These are phyloP conservation scores for Lentinula detonsa DNA, from an alignment of 768 basidiomycete species.

Conservation along the genomic window DNA sequence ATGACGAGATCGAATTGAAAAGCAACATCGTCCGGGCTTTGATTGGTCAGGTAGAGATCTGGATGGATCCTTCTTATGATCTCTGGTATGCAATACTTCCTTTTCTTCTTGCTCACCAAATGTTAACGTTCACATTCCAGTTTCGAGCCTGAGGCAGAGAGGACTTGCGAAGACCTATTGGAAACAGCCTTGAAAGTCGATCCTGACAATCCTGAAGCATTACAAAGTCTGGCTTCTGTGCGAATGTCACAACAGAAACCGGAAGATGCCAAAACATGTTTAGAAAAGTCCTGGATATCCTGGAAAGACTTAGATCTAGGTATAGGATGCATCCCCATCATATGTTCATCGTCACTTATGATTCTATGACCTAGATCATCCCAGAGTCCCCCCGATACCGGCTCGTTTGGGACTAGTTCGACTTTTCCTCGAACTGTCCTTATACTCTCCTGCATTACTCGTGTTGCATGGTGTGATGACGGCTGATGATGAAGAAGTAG, in stretches of 20 bases:
- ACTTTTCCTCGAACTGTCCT: conserved; percentile 70
- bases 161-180: conserved; percentile 75
- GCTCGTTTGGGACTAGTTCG: conserved; percentile 71
- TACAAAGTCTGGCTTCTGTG: conserved; percentile 78
- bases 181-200: conserved; percentile 67
- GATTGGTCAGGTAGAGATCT: conserved; percentile 88
- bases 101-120: neutral
- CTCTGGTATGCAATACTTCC: conserved; percentile 54
- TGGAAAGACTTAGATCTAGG: conserved; percentile 68
- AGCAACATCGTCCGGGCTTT: conserved; percentile 72
- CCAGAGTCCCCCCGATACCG: conserved; percentile 64
- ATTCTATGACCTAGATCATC: conserved; percentile 43
- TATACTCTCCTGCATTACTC: conserved; percentile 66
- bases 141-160: conserved; percentile 76
- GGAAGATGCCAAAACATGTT: conserved; percentile 70
- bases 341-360: neutral
- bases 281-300: conserved; percentile 60
- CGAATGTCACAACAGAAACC: conserved; percentile 82
- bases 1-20: conserved; percentile 55
- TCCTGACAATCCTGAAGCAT: conserved; percentile 70
- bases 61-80: conserved; percentile 91
- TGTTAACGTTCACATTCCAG: conserved; percentile 28
- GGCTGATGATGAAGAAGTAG: conserved; percentile 79
- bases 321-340: conserved; percentile 13
- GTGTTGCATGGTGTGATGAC: conserved; percentile 77